Percentiles rank a stretch among this genome's conserved stretches.
Evolutionary conservation across 495 filamentous ascomycete species (phyloP).

Genomic region (Lineolata rhizophorae): DNA sequence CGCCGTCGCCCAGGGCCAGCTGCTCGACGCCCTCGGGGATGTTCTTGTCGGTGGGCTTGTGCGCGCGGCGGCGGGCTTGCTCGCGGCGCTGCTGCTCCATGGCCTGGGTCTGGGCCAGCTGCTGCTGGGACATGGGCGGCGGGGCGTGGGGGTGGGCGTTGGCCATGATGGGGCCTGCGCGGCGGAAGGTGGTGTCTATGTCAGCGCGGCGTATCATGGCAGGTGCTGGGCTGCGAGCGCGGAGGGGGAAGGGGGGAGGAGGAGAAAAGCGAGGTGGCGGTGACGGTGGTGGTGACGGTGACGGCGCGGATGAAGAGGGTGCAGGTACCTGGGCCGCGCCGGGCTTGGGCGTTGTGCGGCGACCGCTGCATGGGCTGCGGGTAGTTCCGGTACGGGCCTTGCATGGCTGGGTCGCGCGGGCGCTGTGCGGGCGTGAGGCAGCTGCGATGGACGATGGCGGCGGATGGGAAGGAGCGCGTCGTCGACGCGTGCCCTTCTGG

Average conservation of each 20-base stretch:
- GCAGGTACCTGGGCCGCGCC: slow-evolving; percentile 12
- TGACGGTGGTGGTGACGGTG: background rate
- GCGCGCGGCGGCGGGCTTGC: slow-evolving; percentile 49
- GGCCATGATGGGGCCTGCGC: slow-evolving; percentile 15
- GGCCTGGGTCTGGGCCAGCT: slow-evolving; percentile 30
- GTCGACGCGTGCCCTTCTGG: too few relatives aligned
- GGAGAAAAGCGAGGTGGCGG: slow-evolving; percentile 1
- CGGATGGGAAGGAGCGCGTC: too few relatives aligned
- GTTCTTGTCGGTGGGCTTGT: slow-evolving; percentile 82
- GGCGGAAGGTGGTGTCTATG: slow-evolving; percentile 18
- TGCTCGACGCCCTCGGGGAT: slow-evolving; percentile 80
- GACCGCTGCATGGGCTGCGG: slow-evolving; percentile 11
- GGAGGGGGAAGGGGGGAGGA: slow-evolving; percentile 1
- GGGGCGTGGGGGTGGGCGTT: slow-evolving; percentile 4
- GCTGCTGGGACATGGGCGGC: slow-evolving; percentile 19
- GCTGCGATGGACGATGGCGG: too few relatives aligned
- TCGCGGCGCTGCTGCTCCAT: slow-evolving; percentile 31
- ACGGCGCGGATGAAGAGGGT: background rate
- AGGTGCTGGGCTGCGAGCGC: too few relatives aligned
- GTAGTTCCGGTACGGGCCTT: slow-evolving; percentile 17
- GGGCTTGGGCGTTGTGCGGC: slow-evolving; percentile 10
- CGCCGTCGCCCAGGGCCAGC: slow-evolving; percentile 55
- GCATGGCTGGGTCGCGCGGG: too few relatives aligned
- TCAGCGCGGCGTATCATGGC: slow-evolving; percentile 19
- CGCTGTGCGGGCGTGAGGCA: too few relatives aligned